phyloP scores from a whole-genome alignment of 345 rosid species.

The Rhodamnia argentea region DNA sequence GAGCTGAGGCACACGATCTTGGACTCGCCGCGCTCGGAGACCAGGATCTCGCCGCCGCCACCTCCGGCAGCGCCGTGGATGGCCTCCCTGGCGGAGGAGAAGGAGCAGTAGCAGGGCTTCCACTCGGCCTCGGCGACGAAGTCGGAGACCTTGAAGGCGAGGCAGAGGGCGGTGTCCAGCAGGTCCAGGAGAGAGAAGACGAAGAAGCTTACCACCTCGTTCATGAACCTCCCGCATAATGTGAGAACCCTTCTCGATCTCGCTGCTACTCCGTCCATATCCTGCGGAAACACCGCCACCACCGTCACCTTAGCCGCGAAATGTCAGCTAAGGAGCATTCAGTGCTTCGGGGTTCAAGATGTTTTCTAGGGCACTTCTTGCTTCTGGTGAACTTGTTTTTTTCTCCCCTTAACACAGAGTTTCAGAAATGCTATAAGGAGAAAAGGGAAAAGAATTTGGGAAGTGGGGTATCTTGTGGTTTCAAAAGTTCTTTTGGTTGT shows the following conservation, averaged over 20 bases:
- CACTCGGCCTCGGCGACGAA: slow-evolving; percentile 76
- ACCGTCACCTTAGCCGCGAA: background rate
- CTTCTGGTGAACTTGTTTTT: background rate
- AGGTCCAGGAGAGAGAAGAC: slow-evolving; percentile 79
- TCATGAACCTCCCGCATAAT: slow-evolving; percentile 29
- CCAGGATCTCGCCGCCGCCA: slow-evolving; percentile 40
- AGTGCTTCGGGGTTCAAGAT: background rate
- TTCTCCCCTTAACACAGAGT: background rate
- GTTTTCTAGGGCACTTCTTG: background rate
- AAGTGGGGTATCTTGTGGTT: background rate
- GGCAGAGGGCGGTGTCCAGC: slow-evolving; percentile 54
- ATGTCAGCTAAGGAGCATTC: background rate
- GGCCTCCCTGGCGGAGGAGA: slow-evolving; percentile 57
- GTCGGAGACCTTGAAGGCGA: slow-evolving; percentile 61
- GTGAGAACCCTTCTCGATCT: slow-evolving; percentile 14
- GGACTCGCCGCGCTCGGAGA: slow-evolving; percentile 72
- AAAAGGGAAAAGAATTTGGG: background rate
- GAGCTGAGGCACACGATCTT: slow-evolving; percentile 61
- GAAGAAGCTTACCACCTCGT: slow-evolving; percentile 55
- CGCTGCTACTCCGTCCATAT: slow-evolving; percentile 15
- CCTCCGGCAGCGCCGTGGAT: slow-evolving; percentile 42
- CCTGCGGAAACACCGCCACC: background rate
- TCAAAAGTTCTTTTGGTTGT: background rate
- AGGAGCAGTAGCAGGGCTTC: slow-evolving; percentile 76
- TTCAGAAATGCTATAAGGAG: background rate